Percentiles rank a stretch among this genome's conserved stretches.
Evolutionary conservation across 164 flowering plant species (phyloP).

Genomic region (Nymphaea thermarum): DNA sequence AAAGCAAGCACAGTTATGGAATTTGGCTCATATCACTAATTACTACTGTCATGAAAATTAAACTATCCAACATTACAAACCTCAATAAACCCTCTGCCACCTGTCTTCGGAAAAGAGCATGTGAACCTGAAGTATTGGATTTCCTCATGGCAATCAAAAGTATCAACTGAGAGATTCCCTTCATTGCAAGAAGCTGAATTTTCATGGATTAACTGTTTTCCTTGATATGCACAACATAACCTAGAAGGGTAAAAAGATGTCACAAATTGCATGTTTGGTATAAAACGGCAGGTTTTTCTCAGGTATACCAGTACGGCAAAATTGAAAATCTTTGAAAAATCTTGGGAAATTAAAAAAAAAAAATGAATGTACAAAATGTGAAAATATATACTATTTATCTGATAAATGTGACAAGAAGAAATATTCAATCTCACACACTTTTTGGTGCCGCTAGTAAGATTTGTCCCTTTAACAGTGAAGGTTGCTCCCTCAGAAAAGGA

Average conservation of each 20-base stretch:
- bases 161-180: constrained; percentile 30
- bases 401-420: background rate
- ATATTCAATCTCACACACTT: background rate
- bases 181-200: constrained; percentile 6
- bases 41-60: too few relatives aligned
- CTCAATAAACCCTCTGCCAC: constrained; percentile 87
- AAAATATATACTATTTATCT: background rate
- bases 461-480: constrained; percentile 49
- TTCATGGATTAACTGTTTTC: constrained; percentile 30
- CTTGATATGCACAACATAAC: constrained; percentile 69
- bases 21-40: background rate
- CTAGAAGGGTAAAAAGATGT: constrained; percentile 17
- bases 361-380: background rate
- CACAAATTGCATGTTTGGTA: too few relatives aligned
- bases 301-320: too few relatives aligned
- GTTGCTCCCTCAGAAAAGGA: constrained; percentile 28
- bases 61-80: constrained; percentile 13
- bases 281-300: too few relatives aligned
- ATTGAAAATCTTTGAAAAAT: too few relatives aligned
- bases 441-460: constrained; percentile 17
- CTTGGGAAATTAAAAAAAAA: background rate
- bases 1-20: background rate
- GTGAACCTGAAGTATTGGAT: constrained; percentile 41
- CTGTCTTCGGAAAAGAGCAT: constrained; percentile 42
- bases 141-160: constrained; percentile 20